Evolutionary conservation across 2,329 filamentous ascomycete species (phyloP).

Genomic region (Pseudofabraea citricarpa): DNA sequence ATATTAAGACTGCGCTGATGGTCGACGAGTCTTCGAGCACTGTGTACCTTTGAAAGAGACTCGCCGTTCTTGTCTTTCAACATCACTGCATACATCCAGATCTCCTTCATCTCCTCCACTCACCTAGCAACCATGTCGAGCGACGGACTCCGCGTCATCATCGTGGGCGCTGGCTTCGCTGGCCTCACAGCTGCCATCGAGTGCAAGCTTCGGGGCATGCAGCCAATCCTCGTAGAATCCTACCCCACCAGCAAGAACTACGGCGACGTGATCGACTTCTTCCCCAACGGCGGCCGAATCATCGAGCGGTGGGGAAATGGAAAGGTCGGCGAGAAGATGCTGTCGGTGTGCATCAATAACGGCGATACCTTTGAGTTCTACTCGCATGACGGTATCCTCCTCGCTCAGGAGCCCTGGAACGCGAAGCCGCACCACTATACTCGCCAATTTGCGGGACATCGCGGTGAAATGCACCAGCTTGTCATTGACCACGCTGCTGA

Average conservation of each 20-base stretch:
- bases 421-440: background rate
- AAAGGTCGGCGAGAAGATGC: background rate
- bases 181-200: conserved; percentile 24
- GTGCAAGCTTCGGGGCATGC: background rate
- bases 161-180: conserved; percentile 28
- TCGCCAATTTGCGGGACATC: background rate
- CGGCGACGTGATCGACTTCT: background rate
- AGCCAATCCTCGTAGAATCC: background rate
- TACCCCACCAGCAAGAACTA: background rate
- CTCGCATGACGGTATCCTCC: background rate
- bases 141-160: conserved; percentile 10
- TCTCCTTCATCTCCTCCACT: too few species aligned
- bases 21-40: too few species aligned
- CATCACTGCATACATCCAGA: too few species aligned
- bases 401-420: background rate
- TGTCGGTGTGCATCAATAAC: background rate
- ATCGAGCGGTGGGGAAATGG: background rate
- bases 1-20: too few species aligned
- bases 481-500: background rate
- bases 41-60: too few species aligned
- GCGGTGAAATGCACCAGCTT: background rate
- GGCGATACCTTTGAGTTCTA: background rate
- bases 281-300: background rate
- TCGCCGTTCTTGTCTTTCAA: too few species aligned
- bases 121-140: too few species aligned